A percentile compares a stretch with the other conserved stretches of the same genome.
Evolutionary conservation across 2,329 filamentous ascomycete species (phyloP).

Genomic region (Epichloe hybrida): DNA sequence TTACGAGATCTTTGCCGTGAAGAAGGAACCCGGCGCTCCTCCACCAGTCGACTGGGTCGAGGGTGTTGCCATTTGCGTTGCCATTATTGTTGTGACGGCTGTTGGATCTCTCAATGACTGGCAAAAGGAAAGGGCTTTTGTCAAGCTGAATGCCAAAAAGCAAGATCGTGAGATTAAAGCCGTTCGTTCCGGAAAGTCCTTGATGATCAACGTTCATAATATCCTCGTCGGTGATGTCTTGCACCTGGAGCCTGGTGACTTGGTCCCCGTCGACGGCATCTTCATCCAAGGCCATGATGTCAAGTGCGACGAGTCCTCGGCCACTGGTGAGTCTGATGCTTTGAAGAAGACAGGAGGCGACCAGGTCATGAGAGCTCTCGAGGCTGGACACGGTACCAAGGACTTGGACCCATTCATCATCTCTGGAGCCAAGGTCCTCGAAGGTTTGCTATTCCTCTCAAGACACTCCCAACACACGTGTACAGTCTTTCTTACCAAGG

Average conservation of each 20-base stretch:
- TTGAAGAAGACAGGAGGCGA: slow-evolving; percentile 52
- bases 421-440: slow-evolving; percentile 39
- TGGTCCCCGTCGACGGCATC: slow-evolving; percentile 58
- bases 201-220: slow-evolving; percentile 51
- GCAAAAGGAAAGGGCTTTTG: slow-evolving; percentile 55
- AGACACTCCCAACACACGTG: too few species aligned
- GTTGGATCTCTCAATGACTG: slow-evolving; percentile 44
- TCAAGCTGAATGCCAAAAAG: slow-evolving; percentile 47
- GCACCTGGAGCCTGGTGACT: slow-evolving; percentile 54
- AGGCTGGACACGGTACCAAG: slow-evolving; percentile 27
- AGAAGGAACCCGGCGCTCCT: slow-evolving; percentile 31
- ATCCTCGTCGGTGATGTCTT: slow-evolving; percentile 58
- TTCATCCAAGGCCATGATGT: slow-evolving; percentile 42
- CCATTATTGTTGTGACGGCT: slow-evolving; percentile 31
- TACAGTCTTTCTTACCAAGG: too few species aligned
- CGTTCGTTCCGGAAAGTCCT: slow-evolving; percentile 50
- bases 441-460: slow-evolving; percentile 20
- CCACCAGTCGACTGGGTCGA: slow-evolving; percentile 56
- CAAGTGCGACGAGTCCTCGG: slow-evolving; percentile 60
- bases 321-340: slow-evolving; percentile 60
- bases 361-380: slow-evolving; percentile 42
- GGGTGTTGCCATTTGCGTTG: slow-evolving; percentile 52
- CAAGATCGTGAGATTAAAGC: slow-evolving; percentile 53
- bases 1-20: slow-evolving; percentile 48
- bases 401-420: slow-evolving; percentile 54